Percentiles rank a stretch among this genome's conserved stretches.
Conservation (phyloP, 2,329 filamentous ascomycete genomes). For the Akanthomyces dipterigenus region DNA sequence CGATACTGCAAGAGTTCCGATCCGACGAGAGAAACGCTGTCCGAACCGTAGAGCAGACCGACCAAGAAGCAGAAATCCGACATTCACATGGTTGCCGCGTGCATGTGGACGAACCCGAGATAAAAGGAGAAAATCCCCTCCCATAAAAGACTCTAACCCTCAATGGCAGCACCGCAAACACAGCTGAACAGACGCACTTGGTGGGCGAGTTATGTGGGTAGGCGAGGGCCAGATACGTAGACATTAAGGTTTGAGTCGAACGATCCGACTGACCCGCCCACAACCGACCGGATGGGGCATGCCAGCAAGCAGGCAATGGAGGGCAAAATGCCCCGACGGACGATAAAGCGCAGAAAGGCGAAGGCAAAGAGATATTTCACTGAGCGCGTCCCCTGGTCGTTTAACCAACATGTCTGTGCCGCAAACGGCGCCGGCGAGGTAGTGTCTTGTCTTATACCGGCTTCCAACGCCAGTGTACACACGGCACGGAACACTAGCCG, state of each 20-base stretch:
- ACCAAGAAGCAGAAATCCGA: not conserved
- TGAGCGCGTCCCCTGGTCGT: not conserved
- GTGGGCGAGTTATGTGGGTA: not conserved
- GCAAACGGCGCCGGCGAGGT: not conserved
- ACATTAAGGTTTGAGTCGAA: constrained; percentile 7
- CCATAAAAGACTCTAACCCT: not conserved
- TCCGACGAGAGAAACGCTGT: not conserved
- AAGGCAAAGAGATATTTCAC: not conserved
- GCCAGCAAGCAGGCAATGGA: not conserved
- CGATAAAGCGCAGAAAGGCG: not conserved
- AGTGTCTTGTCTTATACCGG: not conserved
- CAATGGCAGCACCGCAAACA: not conserved
- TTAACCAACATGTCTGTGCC: not conserved
- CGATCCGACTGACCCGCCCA: not conserved
- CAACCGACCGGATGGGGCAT: not conserved
- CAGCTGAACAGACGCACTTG: not conserved
- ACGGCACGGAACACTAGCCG: not conserved
- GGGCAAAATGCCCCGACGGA: not conserved
- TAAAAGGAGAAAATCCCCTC: not conserved
- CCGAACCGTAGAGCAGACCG: no score
- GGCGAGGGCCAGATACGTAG: not conserved
- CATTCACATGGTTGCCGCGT: not conserved
- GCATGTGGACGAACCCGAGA: not conserved
- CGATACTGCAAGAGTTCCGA: not conserved
- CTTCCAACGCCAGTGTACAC: not conserved